Evolutionary conservation across 2,329 filamentous ascomycete species (phyloP).

Genomic region (Plectosphaerella plurivora): DNA sequence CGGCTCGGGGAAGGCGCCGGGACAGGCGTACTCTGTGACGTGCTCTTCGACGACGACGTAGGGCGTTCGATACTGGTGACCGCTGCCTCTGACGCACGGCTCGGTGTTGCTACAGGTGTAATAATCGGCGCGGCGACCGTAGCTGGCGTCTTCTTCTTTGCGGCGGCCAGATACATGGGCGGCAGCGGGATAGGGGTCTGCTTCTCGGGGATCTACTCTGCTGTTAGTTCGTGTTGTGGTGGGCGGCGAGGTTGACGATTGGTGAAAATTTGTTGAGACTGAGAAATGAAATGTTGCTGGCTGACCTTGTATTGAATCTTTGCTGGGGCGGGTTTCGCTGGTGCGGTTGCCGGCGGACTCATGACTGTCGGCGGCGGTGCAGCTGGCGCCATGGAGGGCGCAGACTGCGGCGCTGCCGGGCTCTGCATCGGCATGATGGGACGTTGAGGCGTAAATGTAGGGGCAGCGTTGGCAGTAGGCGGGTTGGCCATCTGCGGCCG

Average conservation of each 20-base stretch:
- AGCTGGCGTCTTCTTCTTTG: constrained; percentile 26
- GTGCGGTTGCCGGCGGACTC: constrained; percentile 6
- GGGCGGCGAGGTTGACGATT: not conserved
- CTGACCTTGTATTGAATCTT: constrained; percentile 14
- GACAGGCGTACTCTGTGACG: not conserved
- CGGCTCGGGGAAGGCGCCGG: not conserved
- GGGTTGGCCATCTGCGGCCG: too few species aligned
- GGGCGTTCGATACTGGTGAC: not conserved
- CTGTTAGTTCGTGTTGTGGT: constrained; percentile 20
- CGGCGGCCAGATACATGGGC: constrained; percentile 33
- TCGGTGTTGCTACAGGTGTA: constrained; percentile 11
- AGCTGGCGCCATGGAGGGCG: constrained; percentile 11
- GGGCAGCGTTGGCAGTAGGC: too few species aligned
- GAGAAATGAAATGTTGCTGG: not conserved
- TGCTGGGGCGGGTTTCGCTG: constrained; percentile 6
- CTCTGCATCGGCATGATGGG: not conserved
- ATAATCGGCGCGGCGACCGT: not conserved
- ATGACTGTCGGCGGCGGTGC: constrained; percentile 2
- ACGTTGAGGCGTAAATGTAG: not conserved
- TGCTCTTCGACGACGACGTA: not conserved
- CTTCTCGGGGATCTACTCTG: constrained; percentile 28
- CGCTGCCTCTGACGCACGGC: not conserved
- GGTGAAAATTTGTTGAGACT: not conserved
- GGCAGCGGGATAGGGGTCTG: constrained; percentile 40
- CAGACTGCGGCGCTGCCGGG: not conserved